These are phyloP conservation scores for Rhynchospora pubera DNA, from an alignment of 176 grass and related monocot genomes.

Conservation along the genomic window DNA sequence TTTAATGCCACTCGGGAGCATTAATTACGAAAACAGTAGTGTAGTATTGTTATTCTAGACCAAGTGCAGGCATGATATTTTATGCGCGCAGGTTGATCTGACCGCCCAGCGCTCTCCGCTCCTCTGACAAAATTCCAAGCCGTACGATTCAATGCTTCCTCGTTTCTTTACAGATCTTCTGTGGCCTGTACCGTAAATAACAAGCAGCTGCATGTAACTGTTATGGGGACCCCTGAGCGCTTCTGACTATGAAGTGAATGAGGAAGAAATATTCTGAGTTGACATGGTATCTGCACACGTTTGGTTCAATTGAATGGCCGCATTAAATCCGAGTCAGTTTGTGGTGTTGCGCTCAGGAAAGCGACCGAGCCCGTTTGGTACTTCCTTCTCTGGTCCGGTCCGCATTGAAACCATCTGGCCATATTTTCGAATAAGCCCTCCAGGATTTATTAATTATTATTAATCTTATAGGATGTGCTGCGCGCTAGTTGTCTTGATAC, in stretches of 20 bases:
- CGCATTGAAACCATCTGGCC: background rate
- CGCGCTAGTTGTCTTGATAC: too few species aligned
- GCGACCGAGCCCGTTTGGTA: background rate
- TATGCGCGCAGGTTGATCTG: background rate
- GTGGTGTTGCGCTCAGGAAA: background rate
- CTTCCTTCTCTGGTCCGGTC: background rate
- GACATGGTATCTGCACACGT: background rate
- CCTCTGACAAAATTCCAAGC: background rate
- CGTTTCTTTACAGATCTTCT: background rate
- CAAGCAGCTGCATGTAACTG: background rate
- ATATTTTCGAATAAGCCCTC: too few species aligned
- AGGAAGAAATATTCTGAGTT: background rate
- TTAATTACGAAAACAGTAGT: background rate
- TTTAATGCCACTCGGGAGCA: background rate
- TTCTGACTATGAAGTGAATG: background rate
- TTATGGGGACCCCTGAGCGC: background rate
- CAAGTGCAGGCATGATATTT: background rate
- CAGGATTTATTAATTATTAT: too few species aligned
- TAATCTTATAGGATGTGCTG: too few species aligned
- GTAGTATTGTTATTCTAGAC: background rate
- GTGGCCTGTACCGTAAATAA: background rate
- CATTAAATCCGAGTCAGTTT: background rate
- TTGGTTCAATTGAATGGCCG: background rate
- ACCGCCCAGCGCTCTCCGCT: background rate
- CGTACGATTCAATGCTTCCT: background rate